Base-by-base conservation (phyloP, 768 basidiomycete genomes). In the Mycena polygramma region DNA sequence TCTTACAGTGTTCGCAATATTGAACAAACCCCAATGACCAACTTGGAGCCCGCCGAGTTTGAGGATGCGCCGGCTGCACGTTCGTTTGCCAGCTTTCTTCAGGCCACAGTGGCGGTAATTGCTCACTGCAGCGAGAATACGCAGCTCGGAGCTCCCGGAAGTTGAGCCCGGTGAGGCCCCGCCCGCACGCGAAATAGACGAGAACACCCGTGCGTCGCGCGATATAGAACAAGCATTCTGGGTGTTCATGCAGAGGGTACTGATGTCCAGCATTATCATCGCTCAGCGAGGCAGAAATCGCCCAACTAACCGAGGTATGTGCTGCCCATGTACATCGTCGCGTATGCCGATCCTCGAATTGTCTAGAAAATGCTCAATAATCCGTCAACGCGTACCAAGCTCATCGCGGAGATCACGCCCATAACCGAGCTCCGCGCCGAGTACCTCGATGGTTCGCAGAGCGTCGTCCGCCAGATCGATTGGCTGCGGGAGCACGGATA, bases 381-480 rank as follows among this genome's bases (percentile, higher is more conserved):
- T 15, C 55, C 69, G 7, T 63, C 65, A 36, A 39, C 72, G 51
- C 72, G 69, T 19, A 62, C 43, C 26, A 63, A 70, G 57, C 81
- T 93, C 55, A 85, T 94, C 68, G 86, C 88, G 39, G 75, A 80
- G 20, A 81, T 92, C 57, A 82, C 83, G 14, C 83, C 89, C 4
- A 88, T 92, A 70, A 78, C 84, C 1, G 79, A 79, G 4, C 81
- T 95, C 53, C 88, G 91, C 36, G 82, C 79, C 7, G 93, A 94
- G 80, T 95, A 95, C 74, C 87, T 89, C 74, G 82, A 83, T 41
- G 90, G 89, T 4, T 84, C 89, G 0, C 81, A 81, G 11, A 76
- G 81, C 7, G 94, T 96, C 75, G 76, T 92, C 7, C 83, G 86
- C 65, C 94, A 97, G 81, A 92, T 98, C 69, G 89, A 93, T 72